A percentile compares a stretch with the other conserved stretches of the same genome.
Evolutionary conservation across 441 rosid genomes (phyloP).

Genomic region (Jatropha podagrica): DNA sequence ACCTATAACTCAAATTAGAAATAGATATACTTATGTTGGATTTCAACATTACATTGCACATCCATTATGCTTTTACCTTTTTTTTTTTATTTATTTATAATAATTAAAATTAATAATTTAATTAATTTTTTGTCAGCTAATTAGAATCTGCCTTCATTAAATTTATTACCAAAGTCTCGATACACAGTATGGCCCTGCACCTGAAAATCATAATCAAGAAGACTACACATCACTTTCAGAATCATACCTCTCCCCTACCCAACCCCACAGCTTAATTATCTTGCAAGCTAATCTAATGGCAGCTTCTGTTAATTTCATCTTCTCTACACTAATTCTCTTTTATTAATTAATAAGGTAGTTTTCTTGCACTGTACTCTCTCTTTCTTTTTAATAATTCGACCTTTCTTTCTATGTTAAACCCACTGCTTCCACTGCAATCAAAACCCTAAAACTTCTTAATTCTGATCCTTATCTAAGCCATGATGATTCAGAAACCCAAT

Average conservation of each 20-base stretch:
- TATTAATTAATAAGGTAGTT: not conserved
- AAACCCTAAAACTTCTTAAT: not conserved
- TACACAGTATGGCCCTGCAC: too few species aligned
- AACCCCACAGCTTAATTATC: slow-evolving; percentile 1
- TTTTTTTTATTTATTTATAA: too few species aligned
- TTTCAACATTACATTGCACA: too few species aligned
- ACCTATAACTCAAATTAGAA: too few species aligned
- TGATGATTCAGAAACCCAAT: too few species aligned
- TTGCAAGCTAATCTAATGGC: not conserved
- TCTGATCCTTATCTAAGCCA: not conserved
- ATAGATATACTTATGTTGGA: too few species aligned
- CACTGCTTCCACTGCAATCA: not conserved
- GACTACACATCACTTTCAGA: slow-evolving; percentile 6
- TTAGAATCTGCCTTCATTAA: too few species aligned
- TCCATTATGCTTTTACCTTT: too few species aligned
- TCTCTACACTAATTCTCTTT: not conserved
- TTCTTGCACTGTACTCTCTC: not conserved
- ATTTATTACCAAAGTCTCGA: too few species aligned
- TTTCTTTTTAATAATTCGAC: not conserved
- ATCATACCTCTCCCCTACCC: not conserved
- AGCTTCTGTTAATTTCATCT: not conserved
- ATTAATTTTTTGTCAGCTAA: too few species aligned
- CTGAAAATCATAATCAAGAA: not conserved
- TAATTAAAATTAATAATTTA: too few species aligned
- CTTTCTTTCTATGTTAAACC: not conserved